phyloP scores from a whole-genome alignment of 768 basidiomycete genomes.

The Tulasnella sp. region DNA sequence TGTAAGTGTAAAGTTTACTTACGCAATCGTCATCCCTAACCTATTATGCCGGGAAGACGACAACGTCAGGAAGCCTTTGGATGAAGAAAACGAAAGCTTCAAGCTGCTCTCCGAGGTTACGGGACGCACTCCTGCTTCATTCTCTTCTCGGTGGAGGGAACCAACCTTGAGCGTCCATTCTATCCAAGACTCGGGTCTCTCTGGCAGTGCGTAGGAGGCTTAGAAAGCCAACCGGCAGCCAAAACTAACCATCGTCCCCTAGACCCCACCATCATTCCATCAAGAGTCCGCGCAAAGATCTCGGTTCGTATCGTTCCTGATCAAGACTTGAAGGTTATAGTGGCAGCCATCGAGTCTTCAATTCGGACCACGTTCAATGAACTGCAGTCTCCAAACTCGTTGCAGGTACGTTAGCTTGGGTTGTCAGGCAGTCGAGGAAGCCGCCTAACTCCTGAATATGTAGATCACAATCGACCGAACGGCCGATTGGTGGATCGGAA shows the following conservation, averaged over 20 bases:
- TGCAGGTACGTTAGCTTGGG: slow-evolving; percentile 45
- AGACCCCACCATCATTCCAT: slow-evolving; percentile 88
- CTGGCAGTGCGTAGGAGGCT: slow-evolving; percentile 48
- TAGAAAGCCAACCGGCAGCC: background rate
- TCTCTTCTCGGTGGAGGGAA: slow-evolving; percentile 79
- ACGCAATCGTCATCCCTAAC: background rate
- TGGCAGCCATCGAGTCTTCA: slow-evolving; percentile 50
- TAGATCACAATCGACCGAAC: slow-evolving; percentile 73
- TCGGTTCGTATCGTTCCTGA: slow-evolving; percentile 93
- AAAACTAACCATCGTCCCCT: background rate
- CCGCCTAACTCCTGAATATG: background rate
- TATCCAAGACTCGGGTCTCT: slow-evolving; percentile 65
- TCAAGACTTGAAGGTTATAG: slow-evolving; percentile 68
- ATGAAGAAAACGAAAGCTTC: slow-evolving; percentile 61
- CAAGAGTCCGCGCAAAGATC: slow-evolving; percentile 71
- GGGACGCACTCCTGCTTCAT: slow-evolving; percentile 53
- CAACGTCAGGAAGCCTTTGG: slow-evolving; percentile 58
- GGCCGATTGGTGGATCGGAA: slow-evolving; percentile 95
- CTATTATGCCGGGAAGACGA: slow-evolving; percentile 48
- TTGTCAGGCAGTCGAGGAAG: background rate
- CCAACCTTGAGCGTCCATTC: slow-evolving; percentile 86
- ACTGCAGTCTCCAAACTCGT: slow-evolving; percentile 58
- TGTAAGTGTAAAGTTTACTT: slow-evolving; percentile 50
- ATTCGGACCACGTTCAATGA: slow-evolving; percentile 50
- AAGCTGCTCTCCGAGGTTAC: slow-evolving; percentile 61